Evolutionary conservation across 208 protist species (phyloP).

Genomic region (Wallacemonas sp.): DNA sequence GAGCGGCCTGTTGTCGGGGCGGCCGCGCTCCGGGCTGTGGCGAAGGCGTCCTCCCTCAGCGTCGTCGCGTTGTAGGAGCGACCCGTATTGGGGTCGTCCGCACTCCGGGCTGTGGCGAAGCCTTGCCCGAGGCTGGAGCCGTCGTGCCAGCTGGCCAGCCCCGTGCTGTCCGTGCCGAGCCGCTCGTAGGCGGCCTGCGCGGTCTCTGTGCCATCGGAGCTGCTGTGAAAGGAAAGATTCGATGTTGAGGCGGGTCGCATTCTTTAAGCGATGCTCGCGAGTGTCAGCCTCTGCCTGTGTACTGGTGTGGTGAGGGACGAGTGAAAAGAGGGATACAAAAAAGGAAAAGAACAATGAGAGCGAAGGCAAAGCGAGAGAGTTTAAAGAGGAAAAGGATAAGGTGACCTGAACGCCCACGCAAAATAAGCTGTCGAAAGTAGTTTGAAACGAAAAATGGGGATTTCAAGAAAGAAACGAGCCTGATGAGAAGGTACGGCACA

Average conservation of each 20-base stretch:
- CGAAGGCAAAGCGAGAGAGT: neutral
- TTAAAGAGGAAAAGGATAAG: conserved; percentile 23
- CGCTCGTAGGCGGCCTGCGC: conserved; percentile 4
- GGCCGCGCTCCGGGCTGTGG: conserved; percentile 11
- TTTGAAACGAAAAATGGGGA: no score
- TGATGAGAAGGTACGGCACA: no score
- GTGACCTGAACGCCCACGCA: neutral
- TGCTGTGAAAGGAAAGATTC: conserved; percentile 47
- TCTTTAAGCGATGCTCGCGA: neutral
- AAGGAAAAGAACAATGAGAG: conserved; percentile 21
- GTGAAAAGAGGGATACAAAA: neutral
- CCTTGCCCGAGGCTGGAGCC: conserved; percentile 4
- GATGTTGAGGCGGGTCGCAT: conserved; percentile 31
- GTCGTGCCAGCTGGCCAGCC: neutral
- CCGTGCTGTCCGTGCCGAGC: conserved; percentile 8
- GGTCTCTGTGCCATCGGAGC: conserved; percentile 33
- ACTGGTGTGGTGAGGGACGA: neutral
- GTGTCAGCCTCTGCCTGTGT: neutral
- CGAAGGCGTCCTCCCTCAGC: conserved; percentile 21
- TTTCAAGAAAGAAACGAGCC: no score
- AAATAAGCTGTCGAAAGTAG: no score
- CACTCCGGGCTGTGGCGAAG: conserved; percentile 5
- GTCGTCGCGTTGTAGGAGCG: neutral
- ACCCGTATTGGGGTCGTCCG: neutral
- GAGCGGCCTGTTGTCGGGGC: neutral